A percentile compares a stretch with the other conserved stretches of the same genome.
Evolutionary conservation across 345 rosid genomes (phyloP).

Genomic region (Punica granatum): DNA sequence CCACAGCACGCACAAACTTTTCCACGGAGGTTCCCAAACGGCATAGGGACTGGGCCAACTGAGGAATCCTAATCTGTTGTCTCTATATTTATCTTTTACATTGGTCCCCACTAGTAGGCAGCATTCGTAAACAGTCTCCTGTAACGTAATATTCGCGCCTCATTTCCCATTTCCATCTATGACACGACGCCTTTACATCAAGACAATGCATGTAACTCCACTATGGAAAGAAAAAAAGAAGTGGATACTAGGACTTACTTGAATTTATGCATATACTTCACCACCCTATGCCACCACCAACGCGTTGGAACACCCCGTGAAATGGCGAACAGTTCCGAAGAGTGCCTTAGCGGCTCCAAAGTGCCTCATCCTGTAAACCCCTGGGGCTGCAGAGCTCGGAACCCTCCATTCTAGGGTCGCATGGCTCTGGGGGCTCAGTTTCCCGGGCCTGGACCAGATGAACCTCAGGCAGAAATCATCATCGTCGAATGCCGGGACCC

Average conservation of each 20-base stretch:
- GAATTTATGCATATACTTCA: not conserved
- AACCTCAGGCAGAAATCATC: slow-evolving; percentile 81
- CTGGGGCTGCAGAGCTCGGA: slow-evolving; percentile 41
- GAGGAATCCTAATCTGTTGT: too few relatives aligned
- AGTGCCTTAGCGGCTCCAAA: slow-evolving; percentile 77
- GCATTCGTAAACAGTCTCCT: too few relatives aligned
- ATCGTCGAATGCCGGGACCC: slow-evolving; percentile 74
- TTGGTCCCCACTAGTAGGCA: too few relatives aligned
- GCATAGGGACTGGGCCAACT: too few relatives aligned
- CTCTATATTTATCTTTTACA: too few relatives aligned
- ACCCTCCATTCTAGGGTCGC: slow-evolving; percentile 74
- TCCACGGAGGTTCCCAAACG: too few relatives aligned
- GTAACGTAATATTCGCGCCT: too few relatives aligned
- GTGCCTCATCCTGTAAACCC: slow-evolving; percentile 75
- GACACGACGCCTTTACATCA: too few relatives aligned
- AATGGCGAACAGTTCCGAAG: slow-evolving; percentile 52
- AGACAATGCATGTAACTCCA: too few relatives aligned
- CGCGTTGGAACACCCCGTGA: slow-evolving; percentile 76
- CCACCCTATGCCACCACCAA: slow-evolving; percentile 46
- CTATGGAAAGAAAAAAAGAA: too few relatives aligned
- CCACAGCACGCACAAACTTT: too few relatives aligned
- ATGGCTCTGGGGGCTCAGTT: slow-evolving; percentile 53
- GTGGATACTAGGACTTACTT: not conserved
- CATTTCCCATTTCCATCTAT: too few relatives aligned
- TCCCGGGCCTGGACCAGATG: slow-evolving; percentile 71